Conservation (phyloP, 139 green algal species). For the Nannochloris sp. region DNA sequence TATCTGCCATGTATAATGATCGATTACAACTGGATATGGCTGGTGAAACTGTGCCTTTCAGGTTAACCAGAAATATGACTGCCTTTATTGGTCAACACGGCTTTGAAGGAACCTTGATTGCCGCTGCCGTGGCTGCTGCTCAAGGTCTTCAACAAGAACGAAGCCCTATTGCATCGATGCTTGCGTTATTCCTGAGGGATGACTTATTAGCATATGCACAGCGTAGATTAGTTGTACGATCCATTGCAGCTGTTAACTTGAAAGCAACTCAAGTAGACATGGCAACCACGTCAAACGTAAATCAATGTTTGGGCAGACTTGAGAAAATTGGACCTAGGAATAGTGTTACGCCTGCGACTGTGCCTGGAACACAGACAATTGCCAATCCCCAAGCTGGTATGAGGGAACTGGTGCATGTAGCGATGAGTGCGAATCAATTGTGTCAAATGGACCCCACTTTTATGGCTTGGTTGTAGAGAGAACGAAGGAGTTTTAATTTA, state of each 20-base stretch:
- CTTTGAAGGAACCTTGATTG: slow-evolving; percentile 76
- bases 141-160: slow-evolving; percentile 34
- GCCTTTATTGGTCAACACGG: slow-evolving; percentile 93
- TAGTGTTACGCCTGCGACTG: background rate
- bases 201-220: slow-evolving; percentile 38
- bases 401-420: slow-evolving; percentile 66
- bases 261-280: slow-evolving; percentile 30
- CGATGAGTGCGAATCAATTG: slow-evolving; percentile 64
- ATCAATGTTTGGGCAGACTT: slow-evolving; percentile 2
- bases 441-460: slow-evolving; percentile 90
- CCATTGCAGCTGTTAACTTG: slow-evolving; percentile 24
- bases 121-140: slow-evolving; percentile 54
- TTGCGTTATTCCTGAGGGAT: slow-evolving; percentile 68
- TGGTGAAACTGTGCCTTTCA: slow-evolving; percentile 88
- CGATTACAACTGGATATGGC: slow-evolving; percentile 53
- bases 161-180: slow-evolving; percentile 41
- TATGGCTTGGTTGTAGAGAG: slow-evolving; percentile 87
- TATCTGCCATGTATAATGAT: slow-evolving; percentile 59
- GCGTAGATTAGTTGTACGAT: slow-evolving; percentile 10
- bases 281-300: slow-evolving; percentile 36
- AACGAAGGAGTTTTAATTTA: too few relatives aligned
- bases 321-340: slow-evolving; percentile 5
- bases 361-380: background rate
- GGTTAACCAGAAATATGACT: slow-evolving; percentile 92
- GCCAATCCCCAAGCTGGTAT: slow-evolving; percentile 54